Evolutionary conservation across 441 rosid genomes (phyloP), one percentile per base, ranked within the genome.

Genomic region (Monsonia emarginata): DNA sequence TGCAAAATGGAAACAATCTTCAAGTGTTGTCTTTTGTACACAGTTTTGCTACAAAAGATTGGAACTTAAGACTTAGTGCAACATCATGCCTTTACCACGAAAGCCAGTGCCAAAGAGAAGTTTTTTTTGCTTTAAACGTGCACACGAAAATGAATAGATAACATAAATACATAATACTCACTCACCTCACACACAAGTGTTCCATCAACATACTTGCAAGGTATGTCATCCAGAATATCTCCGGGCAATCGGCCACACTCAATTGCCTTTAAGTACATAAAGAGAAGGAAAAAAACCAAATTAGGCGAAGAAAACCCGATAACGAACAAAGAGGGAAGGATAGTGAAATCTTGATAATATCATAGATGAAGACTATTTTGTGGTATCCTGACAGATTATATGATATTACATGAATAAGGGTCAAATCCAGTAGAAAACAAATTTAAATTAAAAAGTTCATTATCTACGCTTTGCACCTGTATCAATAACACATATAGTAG

Each of bases 241-340:
- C 88, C 86, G 64, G 97, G 99, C 72, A 95, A 80, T 75, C 81
- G 82, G 14, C 98, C 98, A 72, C 88, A 86, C 69, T 89, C 98
- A 78, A 95, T 85, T 60, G 95, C 96, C 99, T 95, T 42, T 69
- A 75, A 46, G 73, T 42, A 46, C 21, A 73, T 56, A 58, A 4
- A 50, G 52, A 32, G n/a, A 28, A 60, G 48, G 40, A 67, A 36
- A 19, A 26, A 40, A 67, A 52, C 24, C 63, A 69, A 56, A 19
- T 18, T 24, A 50, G 34, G 27, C 6, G 36, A 65, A 28, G 36
- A 65, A 36, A 57, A 64, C 21, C 16, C 5, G 5, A 19, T 5
- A 48, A 24, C 56, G 6, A 48, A 48, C 24, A 48, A 19, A n/a
- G 22, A 46, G 22, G 31, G 48, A 69, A 26, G 14, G 0, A 10